These are phyloP conservation scores for Cyclotella kingstonii DNA, from an alignment of 108 stramenopile genomes.

Conservation along the genomic window DNA sequence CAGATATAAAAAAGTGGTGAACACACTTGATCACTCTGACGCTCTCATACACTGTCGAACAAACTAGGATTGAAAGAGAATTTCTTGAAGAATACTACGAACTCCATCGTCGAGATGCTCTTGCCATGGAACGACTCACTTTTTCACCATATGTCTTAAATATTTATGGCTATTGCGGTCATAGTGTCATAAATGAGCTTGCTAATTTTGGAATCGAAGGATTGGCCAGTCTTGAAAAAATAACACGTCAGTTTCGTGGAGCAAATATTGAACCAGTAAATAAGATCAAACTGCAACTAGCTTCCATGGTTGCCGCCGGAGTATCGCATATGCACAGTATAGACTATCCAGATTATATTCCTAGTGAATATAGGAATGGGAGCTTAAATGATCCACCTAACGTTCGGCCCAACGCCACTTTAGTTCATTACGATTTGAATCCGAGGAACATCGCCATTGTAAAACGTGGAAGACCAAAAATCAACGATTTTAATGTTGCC, in stretches of 20 bases:
- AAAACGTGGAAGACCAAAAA: conserved; percentile 64
- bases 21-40: background rate
- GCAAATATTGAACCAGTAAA: conserved; percentile 40
- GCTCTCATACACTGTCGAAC: background rate
- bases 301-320: conserved; percentile 65
- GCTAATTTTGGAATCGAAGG: conserved; percentile 63
- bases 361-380: background rate
- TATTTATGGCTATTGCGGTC: conserved; percentile 86
- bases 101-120: conserved; percentile 79
- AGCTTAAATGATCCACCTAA: background rate
- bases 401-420: conserved; percentile 43
- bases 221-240: conserved; percentile 56
- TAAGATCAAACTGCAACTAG: conserved; percentile 69
- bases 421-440: conserved; percentile 86
- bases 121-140: conserved; percentile 85
- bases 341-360: conserved; percentile 40
- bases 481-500: conserved; percentile 88
- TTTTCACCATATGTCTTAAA: conserved; percentile 73
- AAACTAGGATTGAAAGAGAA: conserved; percentile 60
- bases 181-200: conserved; percentile 82
- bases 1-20: background rate
- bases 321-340: conserved; percentile 76
- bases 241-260: conserved; percentile 59
- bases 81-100: conserved; percentile 81
- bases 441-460: conserved; percentile 82